Evolutionary conservation across 2,329 filamentous ascomycete species (phyloP).

Genomic region (Colletotrichum endophyticum): DNA sequence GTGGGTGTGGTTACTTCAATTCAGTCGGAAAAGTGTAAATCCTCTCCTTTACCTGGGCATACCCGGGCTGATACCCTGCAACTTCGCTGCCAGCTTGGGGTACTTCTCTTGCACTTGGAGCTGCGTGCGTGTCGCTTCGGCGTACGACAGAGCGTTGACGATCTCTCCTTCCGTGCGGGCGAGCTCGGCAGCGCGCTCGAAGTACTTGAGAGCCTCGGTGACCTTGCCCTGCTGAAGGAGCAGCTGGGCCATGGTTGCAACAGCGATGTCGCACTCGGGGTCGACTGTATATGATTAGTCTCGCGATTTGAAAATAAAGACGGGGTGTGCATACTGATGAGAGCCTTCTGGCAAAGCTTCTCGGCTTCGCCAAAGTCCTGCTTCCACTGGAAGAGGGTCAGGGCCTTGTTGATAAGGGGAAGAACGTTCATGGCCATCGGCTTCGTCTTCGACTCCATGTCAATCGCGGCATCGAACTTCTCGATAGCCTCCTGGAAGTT

Average conservation of each 20-base stretch:
- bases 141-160: conserved; percentile 94
- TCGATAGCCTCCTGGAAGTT: conserved; percentile 95
- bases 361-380: conserved; percentile 94
- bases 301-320: not conserved
- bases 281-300: conserved; percentile 71
- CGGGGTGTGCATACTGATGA: conserved; percentile 77
- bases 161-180: conserved; percentile 95
- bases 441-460: conserved; percentile 96
- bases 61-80: conserved; percentile 57
- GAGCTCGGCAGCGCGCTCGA: conserved; percentile 93
- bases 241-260: conserved; percentile 97
- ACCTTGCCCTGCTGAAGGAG: conserved; percentile 98
- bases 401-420: conserved; percentile 96
- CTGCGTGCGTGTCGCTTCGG: conserved; percentile 95
- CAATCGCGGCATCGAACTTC: conserved; percentile 98
- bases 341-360: conserved; percentile 94
- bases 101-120: conserved; percentile 91
- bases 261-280: conserved; percentile 97
- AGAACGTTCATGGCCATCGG: conserved; percentile 97
- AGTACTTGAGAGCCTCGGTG: conserved; percentile 92
- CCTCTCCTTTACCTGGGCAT: conserved; percentile 19
- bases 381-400: conserved; percentile 98
- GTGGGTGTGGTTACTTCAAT: not conserved
- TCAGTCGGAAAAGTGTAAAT: not conserved
- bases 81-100: conserved; percentile 76